Base-by-base conservation (phyloP, 176 grass and related monocot genomes). In the Oryza glumipatula region DNA sequence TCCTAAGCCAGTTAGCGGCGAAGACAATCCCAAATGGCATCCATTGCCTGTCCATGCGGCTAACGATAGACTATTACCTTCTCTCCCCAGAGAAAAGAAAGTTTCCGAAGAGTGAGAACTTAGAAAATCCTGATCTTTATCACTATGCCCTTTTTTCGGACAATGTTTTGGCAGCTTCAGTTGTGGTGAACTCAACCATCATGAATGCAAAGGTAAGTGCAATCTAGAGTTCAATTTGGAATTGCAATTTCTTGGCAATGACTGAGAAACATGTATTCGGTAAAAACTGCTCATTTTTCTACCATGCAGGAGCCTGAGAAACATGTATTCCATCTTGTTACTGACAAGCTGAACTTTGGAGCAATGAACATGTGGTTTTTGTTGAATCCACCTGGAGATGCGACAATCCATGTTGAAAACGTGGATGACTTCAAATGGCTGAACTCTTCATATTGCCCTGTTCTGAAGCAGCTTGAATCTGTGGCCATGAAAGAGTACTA, bases 351-450 rank as follows among this genome's bases (percentile, higher is more conserved):
- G 65, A 87, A 87, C 28, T 82, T 82, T 64, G 86, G 79, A 47
- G 79, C 86, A 51, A 77, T 87, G 79, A 87, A 76, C 72, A 87
- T 87, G 86, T 87, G 86, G 86, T 77, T 87, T 87, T 82, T 87
- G 38, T 82, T 82, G 73, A 87, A 87, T 80, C 86, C 86, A 69
- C 86, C 79, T 69, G 72, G 64, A 33, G 58, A 72, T 4, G 79
- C 79, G 58, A 87, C 86, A 24, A 87, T 87, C 23, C 72, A 87
- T 82, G 79, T 87, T 61, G 86, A 87, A 82, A 87, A 87, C 48
- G 79, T 87, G 72, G 79, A 87, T 12, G 72, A 82, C 23, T 87
- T 87, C 35, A 87, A 87, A 70, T 87, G 85, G 85, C 28, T 87
- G 41, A 87, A 82, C 80, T 87, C 86, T 70, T 82, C 86, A 16